These are phyloP conservation scores for Diospyros kaki DNA, from an alignment of 148 eudicot species.

Conservation along the genomic window DNA sequence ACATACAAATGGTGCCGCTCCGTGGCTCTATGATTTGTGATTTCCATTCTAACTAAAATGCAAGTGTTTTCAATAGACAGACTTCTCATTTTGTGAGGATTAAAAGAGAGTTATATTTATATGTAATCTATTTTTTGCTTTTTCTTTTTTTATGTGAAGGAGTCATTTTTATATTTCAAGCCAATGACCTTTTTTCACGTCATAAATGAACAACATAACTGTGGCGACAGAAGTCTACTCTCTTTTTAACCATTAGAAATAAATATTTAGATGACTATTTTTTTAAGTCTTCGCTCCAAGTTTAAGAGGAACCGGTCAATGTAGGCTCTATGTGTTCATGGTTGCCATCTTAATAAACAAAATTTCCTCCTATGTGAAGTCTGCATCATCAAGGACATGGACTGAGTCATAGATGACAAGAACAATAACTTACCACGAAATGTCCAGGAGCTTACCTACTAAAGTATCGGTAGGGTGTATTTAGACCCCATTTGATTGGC, in stretches of 20 bases:
- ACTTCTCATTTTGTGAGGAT: too few relatives aligned
- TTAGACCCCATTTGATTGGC: neutral
- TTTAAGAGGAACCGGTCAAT: neutral
- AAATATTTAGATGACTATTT: neutral
- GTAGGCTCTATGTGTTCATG: neutral
- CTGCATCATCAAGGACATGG: neutral
- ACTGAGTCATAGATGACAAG: neutral
- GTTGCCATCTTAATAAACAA: neutral
- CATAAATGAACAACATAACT: too few relatives aligned
- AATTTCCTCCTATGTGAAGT: neutral
- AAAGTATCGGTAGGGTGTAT: neutral
- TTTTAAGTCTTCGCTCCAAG: neutral
- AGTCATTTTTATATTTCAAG: too few relatives aligned
- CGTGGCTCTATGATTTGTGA: neutral
- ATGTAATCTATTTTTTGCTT: too few relatives aligned
- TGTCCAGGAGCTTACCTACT: neutral
- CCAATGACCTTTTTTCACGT: too few relatives aligned
- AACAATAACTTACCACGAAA: neutral
- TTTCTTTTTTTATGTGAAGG: too few relatives aligned
- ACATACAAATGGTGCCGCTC: neutral
- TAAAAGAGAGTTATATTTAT: too few relatives aligned
- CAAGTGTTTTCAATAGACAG: too few relatives aligned
- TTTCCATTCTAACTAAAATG: too few relatives aligned
- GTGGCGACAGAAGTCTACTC: too few relatives aligned
- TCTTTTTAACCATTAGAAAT: conserved; percentile 5